phyloP scores from a whole-genome alignment of 1,139 yeast species.

The Pichia norvegensis region DNA sequence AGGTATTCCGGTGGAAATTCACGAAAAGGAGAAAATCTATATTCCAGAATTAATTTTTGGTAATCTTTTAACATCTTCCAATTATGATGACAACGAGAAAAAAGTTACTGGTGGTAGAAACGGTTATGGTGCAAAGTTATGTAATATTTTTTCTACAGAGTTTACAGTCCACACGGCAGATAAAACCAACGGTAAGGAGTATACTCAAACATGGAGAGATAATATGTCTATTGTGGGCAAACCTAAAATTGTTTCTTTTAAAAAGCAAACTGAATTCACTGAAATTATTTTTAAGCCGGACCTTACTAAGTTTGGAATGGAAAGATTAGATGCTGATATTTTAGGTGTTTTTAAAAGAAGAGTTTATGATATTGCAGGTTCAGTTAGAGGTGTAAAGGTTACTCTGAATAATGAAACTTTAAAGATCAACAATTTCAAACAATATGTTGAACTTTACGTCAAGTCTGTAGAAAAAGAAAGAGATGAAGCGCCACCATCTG shows the following conservation, averaged over 20 bases:
- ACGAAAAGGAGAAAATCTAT: constrained; percentile 82
- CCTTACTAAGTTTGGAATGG: constrained; percentile 77
- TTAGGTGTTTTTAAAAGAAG: constrained; percentile 83
- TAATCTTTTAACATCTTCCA: constrained; percentile 86
- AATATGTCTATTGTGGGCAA: constrained; percentile 77
- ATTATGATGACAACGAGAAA: constrained; percentile 90
- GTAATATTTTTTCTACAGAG: constrained; percentile 86
- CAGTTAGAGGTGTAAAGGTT: constrained; percentile 79
- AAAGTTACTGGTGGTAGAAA: constrained; percentile 99
- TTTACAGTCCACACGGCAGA: constrained; percentile 90
- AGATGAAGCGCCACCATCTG: constrained; percentile 29
- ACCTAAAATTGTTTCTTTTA: constrained; percentile 61
- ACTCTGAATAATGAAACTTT: constrained; percentile 69
- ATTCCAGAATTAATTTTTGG: constrained; percentile 97
- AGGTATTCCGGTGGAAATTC: constrained; percentile 94
- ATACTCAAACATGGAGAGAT: constrained; percentile 76
- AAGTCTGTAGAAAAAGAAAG: constrained; percentile 49
- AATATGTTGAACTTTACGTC: constrained; percentile 84
- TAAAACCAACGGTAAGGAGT: constrained; percentile 49
- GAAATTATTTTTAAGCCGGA: constrained; percentile 89
- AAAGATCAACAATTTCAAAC: constrained; percentile 67
- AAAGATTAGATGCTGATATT: constrained; percentile 67
- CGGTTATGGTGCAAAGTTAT: constrained; percentile 95
- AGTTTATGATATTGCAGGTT: constrained; percentile 93
- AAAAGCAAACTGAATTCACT: constrained; percentile 67